phyloP scores from a whole-genome alignment of 2,329 filamentous ascomycete genomes.

The Exophiala lecanii-corni region DNA sequence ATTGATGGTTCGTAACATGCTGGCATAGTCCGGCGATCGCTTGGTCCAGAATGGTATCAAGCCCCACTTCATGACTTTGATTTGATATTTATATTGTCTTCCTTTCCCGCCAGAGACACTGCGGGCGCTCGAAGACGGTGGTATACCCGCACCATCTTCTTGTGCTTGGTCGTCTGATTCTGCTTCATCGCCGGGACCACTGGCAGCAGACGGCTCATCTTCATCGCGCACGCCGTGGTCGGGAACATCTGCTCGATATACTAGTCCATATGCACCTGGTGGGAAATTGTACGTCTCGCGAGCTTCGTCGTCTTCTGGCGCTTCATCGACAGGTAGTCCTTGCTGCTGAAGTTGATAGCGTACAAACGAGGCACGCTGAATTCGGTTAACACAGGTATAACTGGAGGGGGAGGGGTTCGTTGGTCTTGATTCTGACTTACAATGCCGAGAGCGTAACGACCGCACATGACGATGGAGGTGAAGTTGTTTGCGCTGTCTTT shows the following conservation, averaged over 20 bases:
- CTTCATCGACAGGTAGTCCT: slow-evolving; percentile 67
- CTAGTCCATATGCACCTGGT: slow-evolving; percentile 76
- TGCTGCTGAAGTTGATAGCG: slow-evolving; percentile 68
- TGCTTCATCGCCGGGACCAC: slow-evolving; percentile 17
- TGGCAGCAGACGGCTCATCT: slow-evolving; percentile 14
- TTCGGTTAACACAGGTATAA: no score
- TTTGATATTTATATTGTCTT: slow-evolving; percentile 59
- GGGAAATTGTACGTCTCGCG: slow-evolving; percentile 89
- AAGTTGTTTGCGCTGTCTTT: no score
- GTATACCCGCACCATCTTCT: slow-evolving; percentile 3
- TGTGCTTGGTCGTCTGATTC: not conserved
- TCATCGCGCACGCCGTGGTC: slow-evolving; percentile 52
- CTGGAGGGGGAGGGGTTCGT: no score
- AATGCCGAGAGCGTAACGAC: slow-evolving; percentile 60
- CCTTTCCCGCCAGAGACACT: not conserved
- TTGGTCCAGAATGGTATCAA: slow-evolving; percentile 93
- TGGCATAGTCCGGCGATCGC: slow-evolving; percentile 69
- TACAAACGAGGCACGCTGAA: slow-evolving; percentile 66
- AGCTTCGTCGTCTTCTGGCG: slow-evolving; percentile 64
- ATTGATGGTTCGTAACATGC: slow-evolving; percentile 85
- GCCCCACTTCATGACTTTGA: slow-evolving; percentile 96
- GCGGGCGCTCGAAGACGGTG: slow-evolving; percentile 15
- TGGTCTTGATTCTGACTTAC: no score
- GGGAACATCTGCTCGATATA: slow-evolving; percentile 73
- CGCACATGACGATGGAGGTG: slow-evolving; percentile 61